Conservation (phyloP, 805 yeast species). For the Metschnikowia borealis region DNA sequence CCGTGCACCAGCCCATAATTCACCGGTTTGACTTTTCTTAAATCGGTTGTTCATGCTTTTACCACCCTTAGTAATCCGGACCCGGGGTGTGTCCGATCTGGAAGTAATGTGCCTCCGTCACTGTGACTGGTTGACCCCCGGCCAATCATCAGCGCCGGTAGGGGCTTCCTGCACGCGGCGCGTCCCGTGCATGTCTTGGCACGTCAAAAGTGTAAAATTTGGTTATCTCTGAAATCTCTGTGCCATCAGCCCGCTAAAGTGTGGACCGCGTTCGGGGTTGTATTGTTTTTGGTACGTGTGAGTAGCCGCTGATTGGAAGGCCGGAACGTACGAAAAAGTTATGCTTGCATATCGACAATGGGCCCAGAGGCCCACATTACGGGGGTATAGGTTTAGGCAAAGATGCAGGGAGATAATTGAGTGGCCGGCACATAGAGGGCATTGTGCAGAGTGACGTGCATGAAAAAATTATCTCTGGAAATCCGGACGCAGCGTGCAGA, state of each 20-base stretch:
- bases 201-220: not conserved
- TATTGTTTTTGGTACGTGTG: not conserved
- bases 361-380: too few relatives aligned
- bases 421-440: not conserved
- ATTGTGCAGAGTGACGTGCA: conserved; percentile 2
- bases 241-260: not conserved
- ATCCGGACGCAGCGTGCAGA: conserved; percentile 2
- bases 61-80: too few relatives aligned
- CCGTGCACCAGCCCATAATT: not conserved
- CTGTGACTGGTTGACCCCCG: conserved; percentile 1
- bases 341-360: not conserved
- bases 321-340: not conserved
- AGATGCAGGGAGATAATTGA: not conserved
- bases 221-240: conserved; percentile 1
- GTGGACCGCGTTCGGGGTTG: too few relatives aligned
- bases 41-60: too few relatives aligned
- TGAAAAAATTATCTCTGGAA: conserved; percentile 2
- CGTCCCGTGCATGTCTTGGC: conserved; percentile 1
- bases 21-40: too few relatives aligned
- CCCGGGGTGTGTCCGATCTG: not conserved
- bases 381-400: not conserved
- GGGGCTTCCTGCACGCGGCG: not conserved
- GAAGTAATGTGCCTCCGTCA: not conserved
- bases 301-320: too few relatives aligned
- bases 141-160: not conserved